Conservation (phyloP, 2,329 filamentous ascomycete species). For the Dendrostoma leiphaemia region DNA sequence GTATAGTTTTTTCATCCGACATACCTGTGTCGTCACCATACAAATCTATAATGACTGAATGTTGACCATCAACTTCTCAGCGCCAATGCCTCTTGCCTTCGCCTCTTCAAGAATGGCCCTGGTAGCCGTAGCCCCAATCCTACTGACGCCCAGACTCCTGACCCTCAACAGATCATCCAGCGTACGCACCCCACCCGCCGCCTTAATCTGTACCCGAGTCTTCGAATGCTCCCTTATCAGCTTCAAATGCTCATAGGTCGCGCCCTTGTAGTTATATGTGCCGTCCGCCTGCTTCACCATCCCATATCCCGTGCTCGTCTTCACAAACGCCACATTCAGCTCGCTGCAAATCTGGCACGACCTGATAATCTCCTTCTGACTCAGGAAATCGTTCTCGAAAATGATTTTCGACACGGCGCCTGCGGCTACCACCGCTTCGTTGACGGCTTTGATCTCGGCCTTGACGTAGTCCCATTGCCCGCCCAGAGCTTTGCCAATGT, state of each 20-base stretch:
- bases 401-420: slow-evolving; percentile 57
- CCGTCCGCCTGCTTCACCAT: slow-evolving; percentile 55
- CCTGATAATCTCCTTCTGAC: slow-evolving; percentile 45
- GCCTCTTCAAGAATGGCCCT: slow-evolving; percentile 55
- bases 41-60: background rate
- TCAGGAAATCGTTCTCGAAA: slow-evolving; percentile 59
- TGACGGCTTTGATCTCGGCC: slow-evolving; percentile 49
- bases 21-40: no score
- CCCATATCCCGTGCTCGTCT: slow-evolving; percentile 60
- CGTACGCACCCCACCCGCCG: slow-evolving; percentile 55
- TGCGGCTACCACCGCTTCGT: slow-evolving; percentile 40
- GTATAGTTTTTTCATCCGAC: no score
- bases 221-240: slow-evolving; percentile 50
- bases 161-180: slow-evolving; percentile 55
- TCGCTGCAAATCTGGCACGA: slow-evolving; percentile 55
- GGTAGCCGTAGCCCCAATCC: slow-evolving; percentile 57
- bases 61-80: slow-evolving; percentile 17
- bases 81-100: slow-evolving; percentile 43
- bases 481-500: slow-evolving; percentile 56
- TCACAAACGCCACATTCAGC: slow-evolving; percentile 53
- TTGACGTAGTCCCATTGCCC: slow-evolving; percentile 56
- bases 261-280: slow-evolving; percentile 51
- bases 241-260: slow-evolving; percentile 48
- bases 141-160: slow-evolving; percentile 50
- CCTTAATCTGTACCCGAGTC: slow-evolving; percentile 52